Conservation (phyloP, 352 stramenopile genomes). For the Globisporangium paroecandrum region DNA sequence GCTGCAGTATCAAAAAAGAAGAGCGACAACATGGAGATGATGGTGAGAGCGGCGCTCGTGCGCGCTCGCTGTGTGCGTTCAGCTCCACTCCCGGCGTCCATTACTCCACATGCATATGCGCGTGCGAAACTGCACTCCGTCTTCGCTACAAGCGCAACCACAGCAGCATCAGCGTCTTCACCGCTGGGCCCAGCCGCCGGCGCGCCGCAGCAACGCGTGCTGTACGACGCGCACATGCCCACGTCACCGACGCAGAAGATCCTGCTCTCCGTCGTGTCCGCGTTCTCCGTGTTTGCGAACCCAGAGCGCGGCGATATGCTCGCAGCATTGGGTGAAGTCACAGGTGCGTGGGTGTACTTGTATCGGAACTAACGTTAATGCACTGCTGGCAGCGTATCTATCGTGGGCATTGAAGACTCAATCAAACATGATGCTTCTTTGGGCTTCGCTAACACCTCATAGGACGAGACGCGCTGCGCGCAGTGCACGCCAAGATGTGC, state of each 20-base stretch:
- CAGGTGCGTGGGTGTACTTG: constrained; percentile 33
- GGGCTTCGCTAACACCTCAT: neutral
- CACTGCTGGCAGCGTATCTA: too few relatives aligned
- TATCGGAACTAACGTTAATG: neutral
- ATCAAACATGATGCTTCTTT: neutral
- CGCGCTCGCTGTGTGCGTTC: neutral
- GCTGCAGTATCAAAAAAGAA: neutral
- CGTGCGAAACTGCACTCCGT: neutral
- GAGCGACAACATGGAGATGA: neutral
- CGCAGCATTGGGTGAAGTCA: constrained; percentile 93
- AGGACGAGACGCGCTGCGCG: constrained; percentile 79
- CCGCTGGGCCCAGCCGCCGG: constrained; percentile 26
- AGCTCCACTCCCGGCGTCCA: neutral
- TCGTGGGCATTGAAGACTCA: too few relatives aligned
- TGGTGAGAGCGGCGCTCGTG: neutral
- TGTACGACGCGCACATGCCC: constrained; percentile 72
- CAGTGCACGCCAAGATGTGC: constrained; percentile 86
- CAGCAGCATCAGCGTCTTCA: neutral
- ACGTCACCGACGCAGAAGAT: constrained; percentile 87
- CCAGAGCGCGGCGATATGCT: constrained; percentile 95
- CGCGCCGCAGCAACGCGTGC: constrained; percentile 42
- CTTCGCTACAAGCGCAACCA: neutral
- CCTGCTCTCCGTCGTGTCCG: constrained; percentile 81
- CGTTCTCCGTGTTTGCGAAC: constrained; percentile 87
- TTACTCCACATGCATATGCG: neutral